Base-by-base conservation (phyloP, 257 asterid species). In the Knoxia roxburghii region DNA sequence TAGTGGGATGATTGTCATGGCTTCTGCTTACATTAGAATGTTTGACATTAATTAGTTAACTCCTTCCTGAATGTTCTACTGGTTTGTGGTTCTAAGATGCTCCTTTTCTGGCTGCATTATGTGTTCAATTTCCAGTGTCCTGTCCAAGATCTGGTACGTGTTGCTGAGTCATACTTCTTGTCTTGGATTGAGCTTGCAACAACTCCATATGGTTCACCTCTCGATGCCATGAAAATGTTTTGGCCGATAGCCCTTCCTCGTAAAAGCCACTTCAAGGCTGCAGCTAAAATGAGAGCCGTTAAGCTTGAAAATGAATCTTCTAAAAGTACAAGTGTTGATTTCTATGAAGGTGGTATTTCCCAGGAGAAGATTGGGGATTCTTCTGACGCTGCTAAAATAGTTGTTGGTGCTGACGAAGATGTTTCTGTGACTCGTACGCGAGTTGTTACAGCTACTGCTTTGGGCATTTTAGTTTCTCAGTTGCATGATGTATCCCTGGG, bases 241-340 rank as follows among this genome's bases (percentile, higher is more conserved):
- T 94, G 96, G 97, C 99, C 99, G 53, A 79, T 83, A 40, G 85
- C 97, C 56, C 82, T 94, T 69, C 99, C 99, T 49, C 97, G 99
- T 70, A 90, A 94, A 89, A 88, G 97, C 68, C 96, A 90, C 75
- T 78, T 84, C 78, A 90, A 85, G 77, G 99, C 99, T 68, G 99
- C 96, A 65, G 99, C 99, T 51, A 94, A 94, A 84, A 94, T 94
- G 90, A 81, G 92, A 86, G 96, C 89, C 40, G 96, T 74, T 67
- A 80, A 79, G 76, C 65, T 79, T 67, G 99, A 90, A 67, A 80
- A 71, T 67, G 96, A 88, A 60, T 60, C 80, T 65, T 68, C 73
- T 76, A 78, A 71, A 71, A 80, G 68, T 69, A 77, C 73, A 77
- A 69, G 78, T 71, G 68, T 78, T 33, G 86, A 83, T 71, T 76